Conservation (phyloP, 495 filamentous ascomycete genomes). For the Hypomontagnella monticulosa region DNA sequence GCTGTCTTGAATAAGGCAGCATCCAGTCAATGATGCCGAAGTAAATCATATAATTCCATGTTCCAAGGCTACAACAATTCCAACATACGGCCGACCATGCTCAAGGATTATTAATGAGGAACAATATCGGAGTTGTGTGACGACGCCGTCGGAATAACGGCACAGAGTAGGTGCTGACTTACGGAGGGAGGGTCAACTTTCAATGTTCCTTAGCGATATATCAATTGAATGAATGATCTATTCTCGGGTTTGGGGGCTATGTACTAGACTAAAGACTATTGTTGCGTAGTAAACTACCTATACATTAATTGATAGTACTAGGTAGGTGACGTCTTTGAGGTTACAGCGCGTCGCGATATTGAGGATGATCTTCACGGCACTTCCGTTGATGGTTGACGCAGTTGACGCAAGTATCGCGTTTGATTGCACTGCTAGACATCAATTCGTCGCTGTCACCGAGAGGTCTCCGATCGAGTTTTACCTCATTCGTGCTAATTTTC, state of each 20-base stretch:
- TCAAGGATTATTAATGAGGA: neutral
- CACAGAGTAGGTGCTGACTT: neutral
- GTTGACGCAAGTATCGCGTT: slow-evolving; percentile 14
- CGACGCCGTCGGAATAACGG: slow-evolving; percentile 1
- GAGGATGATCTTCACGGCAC: slow-evolving; percentile 31
- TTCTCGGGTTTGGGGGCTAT: neutral
- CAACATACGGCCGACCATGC: no score
- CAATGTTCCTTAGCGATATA: neutral
- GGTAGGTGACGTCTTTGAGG: slow-evolving; percentile 17
- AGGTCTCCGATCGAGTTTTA: slow-evolving; percentile 31
- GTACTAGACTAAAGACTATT: neutral
- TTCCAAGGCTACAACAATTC: no score
- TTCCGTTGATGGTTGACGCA: slow-evolving; percentile 21
- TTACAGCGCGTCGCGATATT: slow-evolving; percentile 19
- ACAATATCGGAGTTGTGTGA: slow-evolving; percentile 11
- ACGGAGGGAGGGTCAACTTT: neutral
- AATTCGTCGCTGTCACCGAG: slow-evolving; percentile 41
- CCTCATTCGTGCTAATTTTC: neutral
- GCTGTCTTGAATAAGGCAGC: slow-evolving; percentile 7
- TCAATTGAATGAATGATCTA: neutral
- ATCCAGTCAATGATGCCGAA: neutral
- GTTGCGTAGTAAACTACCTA: neutral
- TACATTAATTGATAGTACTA: no score
- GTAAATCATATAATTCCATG: neutral
- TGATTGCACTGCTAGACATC: slow-evolving; percentile 29